Evolutionary conservation across 768 basidiomycete genomes (phyloP).

Genomic region (Suillus alpinus): DNA sequence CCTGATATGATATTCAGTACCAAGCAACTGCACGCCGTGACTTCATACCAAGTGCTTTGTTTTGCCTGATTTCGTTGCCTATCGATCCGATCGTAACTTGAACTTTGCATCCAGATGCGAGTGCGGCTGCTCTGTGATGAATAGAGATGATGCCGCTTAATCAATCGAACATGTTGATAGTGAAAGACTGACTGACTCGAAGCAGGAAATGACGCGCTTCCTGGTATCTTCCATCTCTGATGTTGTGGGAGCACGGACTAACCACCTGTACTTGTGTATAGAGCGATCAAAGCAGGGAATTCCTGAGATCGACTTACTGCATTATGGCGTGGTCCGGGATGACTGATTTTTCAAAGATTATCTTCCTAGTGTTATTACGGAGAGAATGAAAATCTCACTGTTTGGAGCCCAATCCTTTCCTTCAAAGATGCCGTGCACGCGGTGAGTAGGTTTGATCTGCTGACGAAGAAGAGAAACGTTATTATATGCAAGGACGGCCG

Average conservation of each 20-base stretch:
- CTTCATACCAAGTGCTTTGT: constrained; percentile 58
- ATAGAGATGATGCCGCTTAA: neutral
- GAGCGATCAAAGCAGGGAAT: neutral
- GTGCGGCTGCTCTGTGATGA: constrained; percentile 49
- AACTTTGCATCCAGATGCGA: constrained; percentile 58
- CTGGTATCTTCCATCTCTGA: constrained; percentile 52
- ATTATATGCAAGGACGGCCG: constrained; percentile 73
- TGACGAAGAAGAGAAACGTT: constrained; percentile 77
- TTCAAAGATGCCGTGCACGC: constrained; percentile 74
- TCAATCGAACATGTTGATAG: neutral
- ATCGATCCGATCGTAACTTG: constrained; percentile 35
- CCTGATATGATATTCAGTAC: constrained; percentile 33
- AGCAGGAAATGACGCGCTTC: constrained; percentile 62
- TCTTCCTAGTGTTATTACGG: neutral
- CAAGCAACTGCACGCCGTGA: neutral
- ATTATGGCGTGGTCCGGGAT: constrained; percentile 76
- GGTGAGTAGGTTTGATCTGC: constrained; percentile 67
- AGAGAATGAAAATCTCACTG: constrained; percentile 37
- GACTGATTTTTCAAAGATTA: constrained; percentile 39
- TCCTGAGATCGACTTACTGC: constrained; percentile 38
- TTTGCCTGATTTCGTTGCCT: constrained; percentile 57
- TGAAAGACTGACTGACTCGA: constrained; percentile 49
- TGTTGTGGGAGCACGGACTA: constrained; percentile 62
- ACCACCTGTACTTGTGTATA: constrained; percentile 41
- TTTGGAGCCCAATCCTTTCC: constrained; percentile 71